Conservation (phyloP, 495 filamentous ascomycete species). For the Annulohypoxylon stygium region DNA sequence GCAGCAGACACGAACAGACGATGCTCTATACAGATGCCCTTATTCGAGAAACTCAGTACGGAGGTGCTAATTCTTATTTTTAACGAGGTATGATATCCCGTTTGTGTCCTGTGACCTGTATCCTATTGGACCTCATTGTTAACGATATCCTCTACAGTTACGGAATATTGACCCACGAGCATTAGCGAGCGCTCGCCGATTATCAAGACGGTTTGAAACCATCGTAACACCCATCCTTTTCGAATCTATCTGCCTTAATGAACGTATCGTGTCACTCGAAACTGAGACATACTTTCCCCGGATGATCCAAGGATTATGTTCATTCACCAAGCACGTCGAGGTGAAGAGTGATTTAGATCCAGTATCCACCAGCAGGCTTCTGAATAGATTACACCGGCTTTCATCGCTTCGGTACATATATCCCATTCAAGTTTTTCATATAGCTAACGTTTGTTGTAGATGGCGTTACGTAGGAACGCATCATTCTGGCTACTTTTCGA, state of each 20-base stretch:
- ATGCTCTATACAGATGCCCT: slow-evolving; percentile 8
- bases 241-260: slow-evolving; percentile 41
- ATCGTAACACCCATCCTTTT: slow-evolving; percentile 49
- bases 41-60: slow-evolving; percentile 45
- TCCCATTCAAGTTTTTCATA: background rate
- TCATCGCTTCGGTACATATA: slow-evolving; percentile 45
- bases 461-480: slow-evolving; percentile 44
- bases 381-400: slow-evolving; percentile 40
- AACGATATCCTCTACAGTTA: slow-evolving; percentile 33
- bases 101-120: background rate
- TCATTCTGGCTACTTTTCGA: slow-evolving; percentile 28
- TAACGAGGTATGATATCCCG: slow-evolving; percentile 38
- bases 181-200: slow-evolving; percentile 35
- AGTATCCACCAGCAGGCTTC: slow-evolving; percentile 28
- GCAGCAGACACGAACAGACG: slow-evolving; percentile 11
- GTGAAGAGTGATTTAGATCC: slow-evolving; percentile 44
- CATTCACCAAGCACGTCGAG: slow-evolving; percentile 47
- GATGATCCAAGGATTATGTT: slow-evolving; percentile 33
- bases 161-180: slow-evolving; percentile 37
- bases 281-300: slow-evolving; percentile 34
- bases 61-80: slow-evolving; percentile 49
- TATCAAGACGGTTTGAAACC: slow-evolving; percentile 45
- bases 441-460: slow-evolving; percentile 28
- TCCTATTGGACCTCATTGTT: background rate
- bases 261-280: slow-evolving; percentile 33